Evolutionary conservation across 306 rosid genomes (phyloP), one percentile per base, ranked within the genome.

Genomic region (Cicer pinnatifidum): DNA sequence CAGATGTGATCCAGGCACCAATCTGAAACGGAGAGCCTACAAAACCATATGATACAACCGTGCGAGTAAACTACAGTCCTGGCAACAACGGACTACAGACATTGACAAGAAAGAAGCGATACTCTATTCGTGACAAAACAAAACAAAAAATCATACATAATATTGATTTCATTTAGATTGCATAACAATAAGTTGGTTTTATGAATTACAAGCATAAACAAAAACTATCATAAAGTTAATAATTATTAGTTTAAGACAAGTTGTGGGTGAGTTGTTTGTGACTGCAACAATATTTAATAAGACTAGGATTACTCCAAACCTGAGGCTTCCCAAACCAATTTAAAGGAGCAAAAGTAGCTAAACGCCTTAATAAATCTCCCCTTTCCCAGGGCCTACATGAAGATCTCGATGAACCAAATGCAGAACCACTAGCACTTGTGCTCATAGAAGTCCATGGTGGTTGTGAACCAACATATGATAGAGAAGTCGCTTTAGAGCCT

Each of bases 371-470:
- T 72, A 95, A 85, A 87, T 95, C 99, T 71, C 97, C 99, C 83
- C 99, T 85, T 83, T 95, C 99, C 97, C 97, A 95, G 44, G 99
- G 99, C 71, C 97, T 87, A 83, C 97, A 94, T 1, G 96, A 91
- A 58, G 82, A 85, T 69, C 88, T 85, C 35, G 97, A 90, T 16
- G 93, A 88, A 76, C 92, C 92, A 63, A 93, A 90, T 62, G 88
- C 79, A 67, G 93, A 89, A 67, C 92, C 99, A 64, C 91, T 91
- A 69, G 86, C 93, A 76, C 96, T 91, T 7, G 96, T 91, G 89
- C 97, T 87, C 82, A 89, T 80, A 57, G 97, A 90, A 83, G 88
- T 83, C 84, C 86, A 56, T 43, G 93, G 99, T 23, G 96, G 96
- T 77, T 89, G 99, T 46, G 97, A 95, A 66, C 97, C 99, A 82